Evolutionary conservation across 352 stramenopile genomes (phyloP), one percentile per base, ranked within the genome.

Genomic region (Nothophytophthora sp.): DNA sequence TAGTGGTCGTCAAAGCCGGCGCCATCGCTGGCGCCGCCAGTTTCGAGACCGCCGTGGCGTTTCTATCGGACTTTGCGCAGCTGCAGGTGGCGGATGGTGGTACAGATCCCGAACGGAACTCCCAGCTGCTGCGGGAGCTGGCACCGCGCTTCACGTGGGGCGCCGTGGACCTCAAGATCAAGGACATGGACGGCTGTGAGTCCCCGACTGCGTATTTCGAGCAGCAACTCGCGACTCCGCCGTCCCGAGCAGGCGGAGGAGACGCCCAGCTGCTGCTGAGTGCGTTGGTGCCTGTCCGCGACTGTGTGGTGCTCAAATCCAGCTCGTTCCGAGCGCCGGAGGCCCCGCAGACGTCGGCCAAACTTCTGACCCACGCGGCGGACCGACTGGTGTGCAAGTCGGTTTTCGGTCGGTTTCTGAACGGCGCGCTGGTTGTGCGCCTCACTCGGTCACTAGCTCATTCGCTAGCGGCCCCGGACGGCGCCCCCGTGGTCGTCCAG

Each of bases 81-180:
- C 72, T 86, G 9, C 67, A 83, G 62, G 63, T 88, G 23, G 45
- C 64, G 5, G 63, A 56, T 18, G 52, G 28, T 1, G 30, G n/a
- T 20, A 28, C 8, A 1, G 53, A 65, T 32, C 43, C 23, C 12
- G 61, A 81, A 8, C 46, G 50, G 39, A 86, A 89, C 42, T 25
- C 62, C 8, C 25, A 29, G 49, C 45, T 89, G 50, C 55, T 88
- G 32, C 67, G 70, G 47, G 72, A 72, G n/a, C 44, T 91, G 22
- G 50, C 73, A 39, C 80, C 80, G 16, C 60, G 46, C 29, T 66
- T 88, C 35, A 89, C 80, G 37, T 91, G 80, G 80, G 75, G 67
- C 9, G 80, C 80, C 1, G 45, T 91, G 41, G 80, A 89, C 50
- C 72, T 91, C 46, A 89, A 91, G 60, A 70, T 86, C 45, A 89